phyloP scores from a whole-genome alignment of 176 grass and related monocot genomes.

The Zizania latifolia region DNA sequence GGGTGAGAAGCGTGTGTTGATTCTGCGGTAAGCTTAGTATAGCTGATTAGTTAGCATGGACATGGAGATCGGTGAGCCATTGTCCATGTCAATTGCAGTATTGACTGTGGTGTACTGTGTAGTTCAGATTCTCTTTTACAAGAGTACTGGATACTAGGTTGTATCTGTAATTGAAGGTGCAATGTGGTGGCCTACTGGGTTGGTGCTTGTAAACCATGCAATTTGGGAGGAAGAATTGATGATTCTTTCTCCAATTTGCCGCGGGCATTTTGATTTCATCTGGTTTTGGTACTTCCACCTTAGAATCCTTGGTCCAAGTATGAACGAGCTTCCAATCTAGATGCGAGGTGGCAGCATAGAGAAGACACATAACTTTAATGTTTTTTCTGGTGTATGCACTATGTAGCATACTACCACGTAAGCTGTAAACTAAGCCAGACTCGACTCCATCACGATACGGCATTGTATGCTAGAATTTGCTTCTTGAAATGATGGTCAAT shows the following conservation, averaged over 20 bases:
- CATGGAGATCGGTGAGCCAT: background rate
- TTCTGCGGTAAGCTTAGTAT: background rate
- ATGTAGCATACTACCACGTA: background rate
- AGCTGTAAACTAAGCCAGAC: background rate
- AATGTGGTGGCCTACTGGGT: background rate
- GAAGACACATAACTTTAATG: background rate
- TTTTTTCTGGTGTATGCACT: background rate
- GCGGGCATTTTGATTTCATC: background rate
- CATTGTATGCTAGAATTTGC: background rate
- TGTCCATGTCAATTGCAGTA: background rate
- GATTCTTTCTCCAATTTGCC: background rate
- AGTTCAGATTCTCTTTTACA: background rate
- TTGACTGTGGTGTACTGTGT: background rate
- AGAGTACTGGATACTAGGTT: background rate
- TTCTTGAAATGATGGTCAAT: background rate
- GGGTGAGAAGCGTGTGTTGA: background rate
- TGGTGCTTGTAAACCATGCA: background rate
- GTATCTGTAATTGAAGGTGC: background rate
- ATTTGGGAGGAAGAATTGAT: background rate
- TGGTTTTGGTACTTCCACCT: background rate
- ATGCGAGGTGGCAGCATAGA: background rate
- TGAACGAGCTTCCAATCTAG: background rate
- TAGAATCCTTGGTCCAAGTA: background rate
- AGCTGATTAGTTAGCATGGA: background rate
- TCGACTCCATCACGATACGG: background rate